Evolutionary conservation across 2,329 filamentous ascomycete species (phyloP), one percentile per base, ranked within the genome.

Genomic region (Paecilomyces sp.): DNA sequence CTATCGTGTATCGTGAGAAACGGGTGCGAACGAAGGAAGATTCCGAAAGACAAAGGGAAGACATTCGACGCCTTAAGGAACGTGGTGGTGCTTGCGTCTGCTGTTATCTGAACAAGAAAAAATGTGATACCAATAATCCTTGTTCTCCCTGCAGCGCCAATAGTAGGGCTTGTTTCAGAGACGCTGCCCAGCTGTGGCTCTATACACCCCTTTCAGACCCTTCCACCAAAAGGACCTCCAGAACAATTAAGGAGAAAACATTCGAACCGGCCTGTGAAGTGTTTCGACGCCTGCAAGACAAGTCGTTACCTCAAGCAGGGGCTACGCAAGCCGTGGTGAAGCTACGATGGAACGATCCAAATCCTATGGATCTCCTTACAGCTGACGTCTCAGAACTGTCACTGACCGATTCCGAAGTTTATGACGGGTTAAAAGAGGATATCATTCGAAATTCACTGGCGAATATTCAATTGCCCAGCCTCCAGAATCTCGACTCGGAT

Each of bases 101-200:
- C 56, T 73, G 71, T 55, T 63, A 63, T 56, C 62, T 64, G n/a
- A 67, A 60, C 8, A 71, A 67, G 61, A 71, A 71, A 36, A 61
- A 57, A 31, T 73, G 71, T 54, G 64, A 60, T 12, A 51, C 60
- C 6, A 47, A 54, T 7, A 56, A 57, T 22, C 62, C 66, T 12
- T 73, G 71, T 28, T 22, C 53, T 7, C 36, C 54, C 2, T 72
- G 70, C 58, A 33, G n/a, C 15, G 51, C 52, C 13, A 60, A 59
- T 13, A n/a, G 30, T 2, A 58, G 58, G 22, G 53, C 61, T 12
- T 73, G 71, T 59, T 58, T 71, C 59, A 66, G 70, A 54, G 56
- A 57, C 12, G 51, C 18, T 51, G 57, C 61, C 25, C 57, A 65
- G 18, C 51, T 70, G 30, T 64, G 59, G 56, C 47, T 70, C 15